Base-by-base conservation (phyloP, 2,329 filamentous ascomycete species). In the Talaromyces verruculosus region DNA sequence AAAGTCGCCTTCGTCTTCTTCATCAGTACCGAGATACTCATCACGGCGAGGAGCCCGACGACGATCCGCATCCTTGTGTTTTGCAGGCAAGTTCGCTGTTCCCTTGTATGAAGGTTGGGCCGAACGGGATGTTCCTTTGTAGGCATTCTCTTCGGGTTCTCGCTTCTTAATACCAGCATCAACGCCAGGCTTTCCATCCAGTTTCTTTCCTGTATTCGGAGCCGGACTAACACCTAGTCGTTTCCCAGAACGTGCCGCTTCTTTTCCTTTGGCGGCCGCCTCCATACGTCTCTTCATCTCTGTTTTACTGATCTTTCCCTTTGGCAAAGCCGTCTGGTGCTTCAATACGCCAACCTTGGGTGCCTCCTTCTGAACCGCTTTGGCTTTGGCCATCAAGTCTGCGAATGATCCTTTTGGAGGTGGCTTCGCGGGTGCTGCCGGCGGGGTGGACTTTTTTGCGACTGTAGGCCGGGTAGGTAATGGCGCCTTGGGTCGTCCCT, bases 391-490 rank as follows among this genome's bases (percentile, higher is more conserved):
- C 76, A 89, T 81, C 51, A 88, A 80, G 60, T 86, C 86, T 51
- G 85, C 83, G 74, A 84, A 89, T 1, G 84, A 86, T 33, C 85
- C 84, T 70, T 84, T 85, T 67, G 85, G 85, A 5, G 84, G 83
- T 4, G 83, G 76, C 63, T 81, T 81, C 28, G 76, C 73, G 11
- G 73, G 74, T 19, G 68, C 65, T 17, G 67, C 55, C 28, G 67
- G 58, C 15, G 72, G 62, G 11, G 67, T 59, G 15, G 68, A 47
- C 35, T 72, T 74, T 15, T 64, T 61, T 1, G 67, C 49, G 41
- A 69, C 62, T 10, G 67, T 37, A 45, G 69, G 62, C 28, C 71
- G 53, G 57, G 61, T 67, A 63, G 64, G 73, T 19, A 64, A 37
- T 22, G 68, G 64, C 17, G 72, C 69, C 17, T 72, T 77, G 30